Percentiles rank a stretch among this genome's conserved stretches.
Conservation (phyloP, 345 rosid species). For the Eucalyptus sp. region DNA sequence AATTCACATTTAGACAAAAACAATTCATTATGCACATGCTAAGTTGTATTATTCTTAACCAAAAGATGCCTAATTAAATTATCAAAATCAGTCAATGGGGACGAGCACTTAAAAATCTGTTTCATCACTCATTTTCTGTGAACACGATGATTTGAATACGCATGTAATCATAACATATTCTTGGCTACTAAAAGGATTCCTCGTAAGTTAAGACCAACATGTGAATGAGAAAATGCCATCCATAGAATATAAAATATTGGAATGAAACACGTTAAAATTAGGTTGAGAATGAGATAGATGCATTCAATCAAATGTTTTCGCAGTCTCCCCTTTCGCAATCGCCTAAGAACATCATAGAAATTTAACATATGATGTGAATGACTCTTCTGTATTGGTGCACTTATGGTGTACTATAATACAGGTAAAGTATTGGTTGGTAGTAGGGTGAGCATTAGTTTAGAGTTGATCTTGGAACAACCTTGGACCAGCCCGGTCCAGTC, state of each 20-base stretch:
- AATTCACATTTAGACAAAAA: too few species aligned
- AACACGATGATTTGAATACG: neutral
- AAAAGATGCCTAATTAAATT: neutral
- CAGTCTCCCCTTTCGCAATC: too few species aligned
- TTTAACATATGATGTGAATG: too few species aligned
- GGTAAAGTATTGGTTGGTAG: too few species aligned
- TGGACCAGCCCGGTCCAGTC: rapidly evolving
- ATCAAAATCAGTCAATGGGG: neutral
- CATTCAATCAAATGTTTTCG: too few species aligned
- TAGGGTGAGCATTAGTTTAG: rapidly evolving
- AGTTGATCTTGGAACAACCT: too few species aligned
- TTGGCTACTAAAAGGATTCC: neutral
- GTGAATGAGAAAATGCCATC: neutral
- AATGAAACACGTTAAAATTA: neutral
- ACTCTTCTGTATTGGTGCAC: too few species aligned
- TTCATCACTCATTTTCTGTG: neutral
- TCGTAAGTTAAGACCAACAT: neutral
- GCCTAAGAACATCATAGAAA: too few species aligned
- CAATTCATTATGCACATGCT: too few species aligned
- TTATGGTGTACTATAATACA: too few species aligned
- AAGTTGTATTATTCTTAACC: too few species aligned
- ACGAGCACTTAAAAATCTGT: neutral
- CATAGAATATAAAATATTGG: neutral
- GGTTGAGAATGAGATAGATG: too few species aligned
- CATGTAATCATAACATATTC: neutral